Evolutionary conservation across 2,329 filamentous ascomycete species (phyloP), one percentile per base, ranked within the genome.

Genomic region (Claviceps sp.): DNA sequence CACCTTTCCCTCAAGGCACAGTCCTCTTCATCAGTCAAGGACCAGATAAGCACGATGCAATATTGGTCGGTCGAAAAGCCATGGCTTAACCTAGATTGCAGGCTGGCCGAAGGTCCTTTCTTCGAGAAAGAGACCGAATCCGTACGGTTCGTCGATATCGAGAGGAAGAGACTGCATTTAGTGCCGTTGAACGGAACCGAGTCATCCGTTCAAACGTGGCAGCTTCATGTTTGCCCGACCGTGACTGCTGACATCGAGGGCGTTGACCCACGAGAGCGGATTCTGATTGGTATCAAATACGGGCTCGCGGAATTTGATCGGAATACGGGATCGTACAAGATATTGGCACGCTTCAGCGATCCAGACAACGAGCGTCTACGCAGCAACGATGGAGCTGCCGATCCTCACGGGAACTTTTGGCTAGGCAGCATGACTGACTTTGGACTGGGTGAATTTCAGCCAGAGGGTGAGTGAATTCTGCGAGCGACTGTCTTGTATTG

Each of bases 361-460:
- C 58, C 61, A 36, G 56, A 60, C 37, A 77, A 73, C 57, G 70
- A 76, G 64, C 69, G 81, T 22, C 73, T 87, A 64, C 71, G 81
- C 52, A 76, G 85, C 66, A 95, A 95, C 63, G 90, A 95, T 63
- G 89, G 89, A 47, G 85, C 82, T 5, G 81, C 87, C 49, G 89
- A 95, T 63, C 82, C 81, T 26, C 76, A 82, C 56, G 89, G 90
- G 36, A 75, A 88, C 37, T 93, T 91, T 69, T 95, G 88, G 85
- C 74, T 89, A 5, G 88, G 89, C 7, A 79, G 79, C 56, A 95
- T 95, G 87, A 93, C 88, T 56, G 88, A 95, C 62, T 79, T 81
- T 59, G 68, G 67, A 16, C 59, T 70, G 20, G 76, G 77, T 37
- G 66, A 68, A 3, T 84, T 87, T 52, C 72, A 82, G 61, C 71